These are phyloP conservation scores for Trifolium dubium DNA, from an alignment of 306 rosid genomes.

Conservation along the genomic window DNA sequence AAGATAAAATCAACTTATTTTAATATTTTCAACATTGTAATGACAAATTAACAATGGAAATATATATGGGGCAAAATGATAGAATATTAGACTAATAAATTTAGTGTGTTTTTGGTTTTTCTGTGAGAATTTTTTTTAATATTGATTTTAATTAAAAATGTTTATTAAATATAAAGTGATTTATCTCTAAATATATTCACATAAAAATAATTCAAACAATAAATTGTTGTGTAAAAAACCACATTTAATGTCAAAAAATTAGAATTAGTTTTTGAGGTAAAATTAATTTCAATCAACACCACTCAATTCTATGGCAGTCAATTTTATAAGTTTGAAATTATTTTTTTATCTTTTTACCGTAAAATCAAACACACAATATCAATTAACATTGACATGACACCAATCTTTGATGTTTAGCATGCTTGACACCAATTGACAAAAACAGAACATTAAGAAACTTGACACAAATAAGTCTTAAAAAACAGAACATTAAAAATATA, in stretches of 20 bases:
- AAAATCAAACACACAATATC: background rate
- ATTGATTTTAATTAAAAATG: background rate
- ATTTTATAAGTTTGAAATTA: too few species aligned
- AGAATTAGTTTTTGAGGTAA: background rate
- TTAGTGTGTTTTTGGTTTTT: background rate
- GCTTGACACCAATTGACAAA: background rate
- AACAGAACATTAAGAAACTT: background rate
- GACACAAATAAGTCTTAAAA: background rate
- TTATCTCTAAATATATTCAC: background rate
- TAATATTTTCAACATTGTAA: background rate
- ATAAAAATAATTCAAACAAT: background rate
- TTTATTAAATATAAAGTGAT: background rate
- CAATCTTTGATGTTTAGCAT: background rate
- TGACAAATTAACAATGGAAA: background rate
- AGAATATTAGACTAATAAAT: conserved; percentile 13
- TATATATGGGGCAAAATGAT: background rate
- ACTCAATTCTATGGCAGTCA: too few species aligned
- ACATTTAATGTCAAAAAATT: background rate
- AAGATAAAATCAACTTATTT: background rate
- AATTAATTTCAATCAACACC: background rate
- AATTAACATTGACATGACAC: conserved; percentile 7
- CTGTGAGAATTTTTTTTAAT: too few species aligned
- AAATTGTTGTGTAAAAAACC: too few species aligned
- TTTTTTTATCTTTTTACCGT: too few species aligned
- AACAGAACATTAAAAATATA: background rate